Base-by-base conservation (phyloP, 768 basidiomycete species). In the Boletus eberwhitei region DNA sequence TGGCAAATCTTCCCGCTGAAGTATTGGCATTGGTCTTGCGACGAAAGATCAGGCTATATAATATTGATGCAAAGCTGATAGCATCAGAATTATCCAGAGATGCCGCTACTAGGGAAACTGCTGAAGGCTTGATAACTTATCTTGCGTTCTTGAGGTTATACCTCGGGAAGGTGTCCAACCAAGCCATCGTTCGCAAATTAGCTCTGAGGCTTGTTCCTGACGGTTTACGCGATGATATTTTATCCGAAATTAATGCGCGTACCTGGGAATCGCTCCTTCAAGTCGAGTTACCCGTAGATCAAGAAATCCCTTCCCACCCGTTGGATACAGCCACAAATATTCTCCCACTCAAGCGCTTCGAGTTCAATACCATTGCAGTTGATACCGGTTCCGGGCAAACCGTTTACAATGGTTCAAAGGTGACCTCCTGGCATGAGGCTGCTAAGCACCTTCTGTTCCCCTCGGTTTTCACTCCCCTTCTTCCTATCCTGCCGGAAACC, bases 361-460 rank as follows among this genome's bases (percentile, higher is more conserved):
- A 84, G 53, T 82, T 82, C 66, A 93, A 93, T 64, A 86, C 91
- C 36, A 82, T 92, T 51, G 80, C 80, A 5, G 81, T 88, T 37
- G 82, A 89, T 53, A 77, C 81, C 4, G 79, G 80, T 36, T 70
- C 77, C 50, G 80, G 82, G 19, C 77, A 85, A 54, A 78, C 80
- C 24, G 72, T 84, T 47, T 79, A 81, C 55, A 84, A 85, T 59
- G 82, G 84, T 35, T 79, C 86, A 17, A 77, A 76, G 54, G 69
- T 86, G 40, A 75, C 80, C 29, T 84, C 86, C 8, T 91, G 90
- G 88, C 90, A 95, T 62, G 85, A 88, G 57, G 89, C 87, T 3
- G 91, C 92, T 16, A 91, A 90, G 62, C 91, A 96, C 64, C 71
- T 98, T 32, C 74, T 98, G 48, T 98, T 97, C 81, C 86, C 90